Base-by-base conservation (phyloP, 306 rosid species). In the Cyamopsis tetragonoloba region DNA sequence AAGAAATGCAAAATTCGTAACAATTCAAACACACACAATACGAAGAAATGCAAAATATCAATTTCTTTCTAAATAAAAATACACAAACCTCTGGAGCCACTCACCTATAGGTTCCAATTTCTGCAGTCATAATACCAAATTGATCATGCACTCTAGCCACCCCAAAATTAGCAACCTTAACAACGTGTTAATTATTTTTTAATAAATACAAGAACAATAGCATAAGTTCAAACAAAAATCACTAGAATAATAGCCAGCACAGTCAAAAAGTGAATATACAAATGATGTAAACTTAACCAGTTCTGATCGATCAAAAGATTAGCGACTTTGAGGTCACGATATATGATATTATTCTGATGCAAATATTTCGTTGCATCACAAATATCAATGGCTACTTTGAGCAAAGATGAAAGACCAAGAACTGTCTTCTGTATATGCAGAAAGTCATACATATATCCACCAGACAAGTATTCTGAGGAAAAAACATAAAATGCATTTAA, bases 41-140 rank as follows among this genome's bases (percentile, higher is more conserved):
- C n/a, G n/a, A n/a, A n/a, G n/a, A n/a, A n/a, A n/a, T n/a, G n/a
- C n/a, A n/a, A n/a, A n/a, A n/a, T n/a, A n/a, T n/a, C n/a, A n/a
- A n/a, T n/a, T n/a, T n/a, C n/a, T n/a, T n/a, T n/a, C n/a, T n/a
- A n/a, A n/a, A 38, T 59, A 48, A 49, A 39, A 44, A 56, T 47
- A 43, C 57, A 77, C 87, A 61, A 54, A 92, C 95, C 96, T 87
- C 98, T n/a, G 89, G 86, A 81, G 96, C 98, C 98, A 91, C 89
- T 96, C 98, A 91, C n/a, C 96, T 86, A 9, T 87, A 92, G 7
- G 98, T 89, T 80, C 96, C 96, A 31, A 92, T 89, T 84, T 92
- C 95, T 71, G 96, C 85, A 74, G 98, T 92, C 98, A 92, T 85
- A 15, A 77, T 80, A 69, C 98, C 96, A 54, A 87, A 72, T 14